A percentile compares a stretch with the other conserved stretches of the same genome.
Conservation (phyloP, 495 filamentous ascomycete genomes). For the Hypoxylon cercidicola region DNA sequence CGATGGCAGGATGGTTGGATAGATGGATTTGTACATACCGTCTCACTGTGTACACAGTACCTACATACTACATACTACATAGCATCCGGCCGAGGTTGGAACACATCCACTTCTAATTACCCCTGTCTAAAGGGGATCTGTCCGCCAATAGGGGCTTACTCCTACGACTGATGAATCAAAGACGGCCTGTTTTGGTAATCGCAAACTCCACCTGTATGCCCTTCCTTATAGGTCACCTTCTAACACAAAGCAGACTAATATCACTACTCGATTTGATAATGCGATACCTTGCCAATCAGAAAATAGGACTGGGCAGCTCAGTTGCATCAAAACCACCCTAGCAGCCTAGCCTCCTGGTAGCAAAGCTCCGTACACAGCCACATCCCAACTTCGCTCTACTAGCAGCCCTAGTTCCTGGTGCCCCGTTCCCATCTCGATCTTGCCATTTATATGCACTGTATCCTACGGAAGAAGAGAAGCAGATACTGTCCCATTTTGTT, state of each 20-base stretch:
- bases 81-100: constrained; percentile 8
- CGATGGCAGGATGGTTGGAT: no score
- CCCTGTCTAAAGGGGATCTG: constrained; percentile 16
- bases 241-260: constrained; percentile 11
- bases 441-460: constrained; percentile 29
- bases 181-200: constrained; percentile 35
- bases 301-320: constrained; percentile 21
- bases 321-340: constrained; percentile 26
- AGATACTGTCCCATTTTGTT: not conserved
- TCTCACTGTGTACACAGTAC: not conserved
- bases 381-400: constrained; percentile 22
- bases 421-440: constrained; percentile 34
- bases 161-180: constrained; percentile 36
- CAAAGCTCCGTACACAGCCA: constrained; percentile 35
- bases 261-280: constrained; percentile 7
- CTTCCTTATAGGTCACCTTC: constrained; percentile 4
- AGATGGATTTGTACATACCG: constrained; percentile 5
- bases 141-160: constrained; percentile 28
- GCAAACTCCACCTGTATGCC: constrained; percentile 20
- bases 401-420: constrained; percentile 4
- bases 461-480: not conserved
- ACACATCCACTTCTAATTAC: constrained; percentile 13
- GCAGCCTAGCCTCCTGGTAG: constrained; percentile 23
- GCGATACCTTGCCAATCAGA: constrained; percentile 17
- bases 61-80: not conserved